Base-by-base conservation (phyloP, 345 rosid species). In the Lepidium aucheri region DNA sequence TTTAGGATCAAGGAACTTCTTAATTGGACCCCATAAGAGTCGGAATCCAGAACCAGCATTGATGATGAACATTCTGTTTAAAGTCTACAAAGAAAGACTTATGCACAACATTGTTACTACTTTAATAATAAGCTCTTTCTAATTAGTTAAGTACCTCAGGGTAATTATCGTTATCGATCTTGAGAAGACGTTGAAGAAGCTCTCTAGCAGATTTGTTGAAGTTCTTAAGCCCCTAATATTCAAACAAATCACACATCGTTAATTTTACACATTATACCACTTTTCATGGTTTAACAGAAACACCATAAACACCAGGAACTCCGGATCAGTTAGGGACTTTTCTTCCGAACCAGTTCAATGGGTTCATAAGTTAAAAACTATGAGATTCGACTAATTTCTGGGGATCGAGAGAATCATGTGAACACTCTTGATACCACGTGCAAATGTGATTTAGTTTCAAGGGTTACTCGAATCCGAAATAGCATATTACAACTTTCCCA, bases 21-120 rank as follows among this genome's bases (percentile, higher is more conserved):
- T 93, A 4, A 90, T 78, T 0, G 96, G 80, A 63, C 74, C 88
- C 99, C 97, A 94, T 34, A 94, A 76, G 66, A 94, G 85, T 78
- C 96, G 77, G 76, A 94, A 94, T 78, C 95, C 96, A 28, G 95
- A 33, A 41, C 97, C 99, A 3, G 95, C 97, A 81, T 94, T 90
- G 60, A 90, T 88, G 80, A 94, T 94, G 78, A 86, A 90, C 99
- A 94, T 90, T 28, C 96, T 85, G 77, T 88, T 84, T 54, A 94
- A 60, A 22, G 97, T 90, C 99, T 94, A 47, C 65, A 1, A 68
- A 61, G 35, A 40, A 54, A 18, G 9, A 43, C 5, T 5, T 36
- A 24, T 9, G 18, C 44, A 26, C 8, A 44, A 7, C 15, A 20
- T 43, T n/a, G 34, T 1, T 14, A 60, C 30, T 24, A 9, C 20